Percentiles rank a stretch among this genome's conserved stretches.
Conservation (phyloP, 768 basidiomycete genomes). For the Naematelia aurantialba region DNA sequence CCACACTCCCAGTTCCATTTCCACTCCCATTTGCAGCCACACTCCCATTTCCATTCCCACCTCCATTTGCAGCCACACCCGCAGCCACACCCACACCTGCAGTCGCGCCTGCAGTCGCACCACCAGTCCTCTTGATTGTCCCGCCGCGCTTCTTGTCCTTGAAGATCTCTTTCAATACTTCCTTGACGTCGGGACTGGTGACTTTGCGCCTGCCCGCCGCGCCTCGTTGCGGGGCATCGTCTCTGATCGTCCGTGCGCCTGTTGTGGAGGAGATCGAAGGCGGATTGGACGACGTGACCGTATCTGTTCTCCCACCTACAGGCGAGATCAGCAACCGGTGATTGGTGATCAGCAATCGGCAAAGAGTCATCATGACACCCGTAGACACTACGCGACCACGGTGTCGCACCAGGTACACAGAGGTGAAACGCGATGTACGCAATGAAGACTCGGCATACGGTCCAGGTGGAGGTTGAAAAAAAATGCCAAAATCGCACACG, state of each 20-base stretch:
- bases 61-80: no score
- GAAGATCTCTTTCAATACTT: conserved; percentile 48
- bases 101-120: no score
- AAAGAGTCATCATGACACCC: no score
- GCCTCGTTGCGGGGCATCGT: conserved; percentile 11
- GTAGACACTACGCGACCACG: no score
- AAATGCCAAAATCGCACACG: background rate
- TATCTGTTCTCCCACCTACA: conserved; percentile 16
- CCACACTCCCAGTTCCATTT: no score
- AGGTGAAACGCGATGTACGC: no score
- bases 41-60: no score
- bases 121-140: background rate
- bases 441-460: background rate
- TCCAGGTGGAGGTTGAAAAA: background rate
- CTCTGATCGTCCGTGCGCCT: conserved; percentile 7
- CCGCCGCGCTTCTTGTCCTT: conserved; percentile 33
- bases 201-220: conserved; percentile 6
- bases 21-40: no score
- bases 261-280: conserved; percentile 23
- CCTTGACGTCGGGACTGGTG: conserved; percentile 28
- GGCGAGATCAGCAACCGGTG: no score
- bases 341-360: no score
- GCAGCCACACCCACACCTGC: no score
- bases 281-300: conserved; percentile 15
- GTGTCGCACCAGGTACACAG: no score